Percentiles rank a stretch among this genome's conserved stretches.
These are phyloP conservation scores for Halophytophthora batemanensis DNA, from an alignment of 352 stramenopile genomes.

Conservation along the genomic window DNA sequence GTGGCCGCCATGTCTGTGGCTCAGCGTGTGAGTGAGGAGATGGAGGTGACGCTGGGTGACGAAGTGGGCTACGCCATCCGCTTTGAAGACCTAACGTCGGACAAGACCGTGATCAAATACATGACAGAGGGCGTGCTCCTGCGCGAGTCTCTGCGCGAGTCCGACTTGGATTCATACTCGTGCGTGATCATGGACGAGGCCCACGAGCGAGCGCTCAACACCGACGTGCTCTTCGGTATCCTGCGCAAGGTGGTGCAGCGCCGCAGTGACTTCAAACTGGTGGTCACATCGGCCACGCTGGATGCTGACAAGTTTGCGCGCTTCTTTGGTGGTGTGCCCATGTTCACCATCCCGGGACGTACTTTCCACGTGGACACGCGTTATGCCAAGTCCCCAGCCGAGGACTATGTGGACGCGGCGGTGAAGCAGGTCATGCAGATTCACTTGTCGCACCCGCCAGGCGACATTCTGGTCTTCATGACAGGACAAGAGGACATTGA, in stretches of 20 bases:
- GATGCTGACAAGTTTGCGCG: constrained; percentile 96
- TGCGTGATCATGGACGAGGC: constrained; percentile 94
- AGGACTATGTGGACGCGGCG: constrained; percentile 98
- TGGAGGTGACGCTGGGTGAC: constrained; percentile 91
- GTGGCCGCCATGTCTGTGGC: constrained; percentile 99
- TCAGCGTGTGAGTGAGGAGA: constrained; percentile 97
- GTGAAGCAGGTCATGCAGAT: constrained; percentile 99
- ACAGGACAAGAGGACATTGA: constrained; percentile 99
- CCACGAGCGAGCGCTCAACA: constrained; percentile 93
- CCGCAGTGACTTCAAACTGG: constrained; percentile 88
- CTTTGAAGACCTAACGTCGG: constrained; percentile 92
- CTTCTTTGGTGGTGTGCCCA: constrained; percentile 97
- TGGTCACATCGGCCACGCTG: constrained; percentile 96
- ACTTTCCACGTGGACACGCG: constrained; percentile 85
- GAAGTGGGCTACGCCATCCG: constrained; percentile 92
- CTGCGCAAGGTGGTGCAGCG: constrained; percentile 88
- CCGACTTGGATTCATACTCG: constrained; percentile 85
- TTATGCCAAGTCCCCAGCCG: constrained; percentile 91
- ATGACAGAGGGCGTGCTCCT: constrained; percentile 92
- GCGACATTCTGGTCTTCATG: constrained; percentile 99
- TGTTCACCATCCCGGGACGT: constrained; percentile 95
- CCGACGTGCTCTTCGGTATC: constrained; percentile 93
- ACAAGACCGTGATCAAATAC: constrained; percentile 98
- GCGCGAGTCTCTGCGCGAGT: constrained; percentile 92
- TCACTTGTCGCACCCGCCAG: constrained; percentile 95